These are phyloP conservation scores for Toxoplasma gondii DNA, from an alignment of 169 alveolate species.

Conservation along the genomic window DNA sequence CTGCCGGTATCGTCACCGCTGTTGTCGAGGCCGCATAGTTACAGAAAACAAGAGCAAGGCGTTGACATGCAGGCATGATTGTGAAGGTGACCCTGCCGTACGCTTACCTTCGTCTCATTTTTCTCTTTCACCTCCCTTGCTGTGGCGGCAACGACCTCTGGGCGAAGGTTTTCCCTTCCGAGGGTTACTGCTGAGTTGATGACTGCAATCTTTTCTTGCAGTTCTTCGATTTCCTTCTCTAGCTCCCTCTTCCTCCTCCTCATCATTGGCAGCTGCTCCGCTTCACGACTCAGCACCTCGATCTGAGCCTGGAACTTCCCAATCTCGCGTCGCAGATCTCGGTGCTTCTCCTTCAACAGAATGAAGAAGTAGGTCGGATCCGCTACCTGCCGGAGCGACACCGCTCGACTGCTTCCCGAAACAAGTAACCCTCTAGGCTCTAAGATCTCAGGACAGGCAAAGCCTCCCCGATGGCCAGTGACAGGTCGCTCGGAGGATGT, in stretches of 20 bases:
- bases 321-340: background rate
- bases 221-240: background rate
- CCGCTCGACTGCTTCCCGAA: background rate
- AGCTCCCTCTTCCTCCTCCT: background rate
- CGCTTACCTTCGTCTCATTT: background rate
- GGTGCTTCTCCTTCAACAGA: background rate
- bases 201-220: background rate
- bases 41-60: background rate
- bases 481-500: background rate
- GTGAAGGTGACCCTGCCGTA: background rate
- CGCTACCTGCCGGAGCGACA: background rate
- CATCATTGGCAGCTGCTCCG: background rate
- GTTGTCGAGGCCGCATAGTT: background rate
- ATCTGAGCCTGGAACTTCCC: background rate
- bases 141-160: background rate
- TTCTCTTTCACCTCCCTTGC: background rate
- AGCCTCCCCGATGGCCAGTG: background rate
- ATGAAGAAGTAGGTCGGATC: background rate
- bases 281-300: background rate
- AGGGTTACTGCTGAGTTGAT: background rate
- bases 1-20: background rate
- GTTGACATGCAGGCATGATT: background rate
- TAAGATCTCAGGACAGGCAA: background rate
- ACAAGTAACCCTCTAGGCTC: background rate
- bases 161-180: background rate